Percentiles rank a stretch among this genome's conserved stretches.
Conservation (phyloP, 148 eudicot species). For the Selenicereus undatus region DNA sequence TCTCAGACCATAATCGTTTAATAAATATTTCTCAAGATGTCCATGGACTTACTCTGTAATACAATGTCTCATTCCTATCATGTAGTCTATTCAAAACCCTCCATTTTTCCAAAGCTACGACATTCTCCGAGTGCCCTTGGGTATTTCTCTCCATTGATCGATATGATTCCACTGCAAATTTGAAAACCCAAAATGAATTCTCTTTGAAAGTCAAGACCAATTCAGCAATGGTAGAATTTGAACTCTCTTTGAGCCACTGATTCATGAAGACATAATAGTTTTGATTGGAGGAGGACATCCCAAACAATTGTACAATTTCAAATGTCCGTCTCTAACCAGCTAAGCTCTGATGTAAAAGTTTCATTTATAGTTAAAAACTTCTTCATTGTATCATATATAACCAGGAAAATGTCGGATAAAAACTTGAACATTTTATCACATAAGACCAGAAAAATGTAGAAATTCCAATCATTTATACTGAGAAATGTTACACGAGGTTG, state of each 20-base stretch:
- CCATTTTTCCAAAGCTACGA: conserved; percentile 85
- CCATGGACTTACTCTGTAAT: conserved; percentile 72
- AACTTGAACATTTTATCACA: neutral
- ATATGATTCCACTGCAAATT: conserved; percentile 74
- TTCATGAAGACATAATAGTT: neutral
- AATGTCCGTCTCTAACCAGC: neutral
- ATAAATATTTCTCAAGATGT: conserved; percentile 11
- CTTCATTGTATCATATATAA: neutral
- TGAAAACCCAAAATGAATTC: conserved; percentile 18
- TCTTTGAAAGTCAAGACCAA: neutral
- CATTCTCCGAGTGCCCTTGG: conserved; percentile 53
- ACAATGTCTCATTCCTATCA: conserved; percentile 93
- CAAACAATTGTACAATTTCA: neutral
- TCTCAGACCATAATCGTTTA: conserved; percentile 24
- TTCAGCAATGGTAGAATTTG: neutral
- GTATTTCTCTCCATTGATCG: conserved; percentile 83
- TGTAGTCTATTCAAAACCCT: conserved; percentile 91
- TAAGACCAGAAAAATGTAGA: too few relatives aligned
- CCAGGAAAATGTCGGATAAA: neutral
- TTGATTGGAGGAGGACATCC: neutral
- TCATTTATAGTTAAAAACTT: neutral
- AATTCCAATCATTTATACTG: neutral
- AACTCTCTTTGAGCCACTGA: neutral
- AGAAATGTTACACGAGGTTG: neutral
- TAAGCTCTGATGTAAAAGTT: neutral